Base-by-base conservation (phyloP, 108 stramenopile genomes). In the Nannochloropsis gaditana region DNA sequence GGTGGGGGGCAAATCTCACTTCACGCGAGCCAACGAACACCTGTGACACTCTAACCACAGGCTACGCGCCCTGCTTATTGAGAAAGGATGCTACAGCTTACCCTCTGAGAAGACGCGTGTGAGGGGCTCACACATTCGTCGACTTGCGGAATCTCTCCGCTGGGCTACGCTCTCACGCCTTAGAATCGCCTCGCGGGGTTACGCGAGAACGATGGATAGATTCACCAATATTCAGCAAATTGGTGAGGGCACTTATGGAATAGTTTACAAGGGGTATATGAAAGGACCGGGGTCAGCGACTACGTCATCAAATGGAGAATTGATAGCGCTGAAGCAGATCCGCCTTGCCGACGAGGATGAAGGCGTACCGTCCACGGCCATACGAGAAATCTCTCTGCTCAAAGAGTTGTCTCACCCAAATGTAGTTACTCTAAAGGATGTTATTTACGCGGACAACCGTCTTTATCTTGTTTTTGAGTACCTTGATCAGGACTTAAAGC, bases 391-490 rank as follows among this genome's bases (percentile, higher is more conserved):
- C 31, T 87, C 87, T 93, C 90, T 85, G 80, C 86, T 98, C 43
- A 93, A 92, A 45, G 90, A 92, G 82, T 86, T 73, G 59, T 73
- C 59, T 15, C 59, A 73, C 82, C 90, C 93, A 82, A 93, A 95
- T 84, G 93, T 96, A 42, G 93, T 97, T 83, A 92, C 89, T 80
- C 88, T 99, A 9, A 92, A 93, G 84, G 97, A 98, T 45, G 95
- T 99, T 42, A 94, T 96, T 21, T 91, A 95, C 9, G 98, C 97
- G 86, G 91, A 92, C 43, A 94, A 96, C 86, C 92, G 92, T 83
- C 93, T 98, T 9, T 95, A 92, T 84, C 97, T 98, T 84, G 96
- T 97, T 19, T 97, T 98, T 89, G 97, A 99, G 89, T 94, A 93
- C 89, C 96, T 99, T 97, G 96, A 96, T 85, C 96, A 94, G 21